Conservation (phyloP, 768 basidiomycete genomes). For the Mycena indigotica region DNA sequence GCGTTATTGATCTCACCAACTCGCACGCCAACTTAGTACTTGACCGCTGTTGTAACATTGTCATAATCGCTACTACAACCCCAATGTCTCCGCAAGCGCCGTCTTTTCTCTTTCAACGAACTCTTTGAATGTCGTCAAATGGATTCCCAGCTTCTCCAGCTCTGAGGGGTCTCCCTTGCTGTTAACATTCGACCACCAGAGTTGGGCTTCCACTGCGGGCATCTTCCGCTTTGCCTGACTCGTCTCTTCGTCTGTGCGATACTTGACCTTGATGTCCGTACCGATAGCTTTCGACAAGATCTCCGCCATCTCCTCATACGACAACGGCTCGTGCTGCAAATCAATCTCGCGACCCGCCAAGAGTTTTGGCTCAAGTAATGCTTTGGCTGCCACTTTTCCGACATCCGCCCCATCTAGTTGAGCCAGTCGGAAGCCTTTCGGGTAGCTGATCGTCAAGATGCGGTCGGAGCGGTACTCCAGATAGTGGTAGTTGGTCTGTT, state of each 20-base stretch:
- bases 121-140: slow-evolving; percentile 13
- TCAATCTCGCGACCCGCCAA: slow-evolving; percentile 12
- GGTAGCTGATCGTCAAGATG: slow-evolving; percentile 13
- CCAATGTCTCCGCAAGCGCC: not conserved
- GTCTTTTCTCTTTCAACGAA: slow-evolving; percentile 19
- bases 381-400: slow-evolving; percentile 12
- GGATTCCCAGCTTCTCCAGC: slow-evolving; percentile 6
- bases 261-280: slow-evolving; percentile 13
- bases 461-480: slow-evolving; percentile 11
- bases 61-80: not conserved
- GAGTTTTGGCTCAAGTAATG: slow-evolving; percentile 7
- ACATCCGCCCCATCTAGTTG: slow-evolving; percentile 17
- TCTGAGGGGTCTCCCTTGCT: not conserved
- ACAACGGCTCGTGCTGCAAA: slow-evolving; percentile 7
- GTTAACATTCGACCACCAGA: not conserved
- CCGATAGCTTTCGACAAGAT: slow-evolving; percentile 7
- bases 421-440: slow-evolving; percentile 5
- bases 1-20: no score
- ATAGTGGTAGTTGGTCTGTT: slow-evolving; percentile 3
- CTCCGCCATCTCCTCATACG: slow-evolving; percentile 15
- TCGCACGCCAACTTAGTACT: no score
- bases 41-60: no score
- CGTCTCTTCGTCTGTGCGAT: slow-evolving; percentile 14
- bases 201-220: slow-evolving; percentile 10
- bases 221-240: slow-evolving; percentile 2